Base-by-base conservation (phyloP, 176 grass and related monocot genomes). In the Aegilops longissima region DNA sequence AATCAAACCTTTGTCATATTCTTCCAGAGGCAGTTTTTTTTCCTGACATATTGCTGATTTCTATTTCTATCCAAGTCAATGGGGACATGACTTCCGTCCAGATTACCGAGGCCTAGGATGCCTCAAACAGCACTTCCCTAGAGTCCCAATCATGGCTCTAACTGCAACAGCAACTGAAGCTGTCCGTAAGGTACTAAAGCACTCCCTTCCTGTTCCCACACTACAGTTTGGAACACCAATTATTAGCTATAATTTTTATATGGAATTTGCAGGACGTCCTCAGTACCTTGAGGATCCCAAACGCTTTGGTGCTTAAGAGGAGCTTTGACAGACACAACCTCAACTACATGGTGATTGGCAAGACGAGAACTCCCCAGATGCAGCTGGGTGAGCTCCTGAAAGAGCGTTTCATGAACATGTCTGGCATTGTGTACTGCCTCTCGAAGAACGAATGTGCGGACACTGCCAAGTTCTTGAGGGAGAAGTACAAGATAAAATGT, bases 61-160 rank as follows among this genome's bases (percentile, higher is more conserved):
- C 66, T 8, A 24, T 80, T 67, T 86, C 40, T 75, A 76, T 77
- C 83, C 31, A 65, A 98, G 96, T 83, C 92, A 98, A 85, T 95
- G 96, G 96, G 96, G 96, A 7, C 96, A 98, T 13, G 96, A 98
- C 68, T 98, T 98, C 84, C 90, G 90, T 25, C 92, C 96, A 75
- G 96, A 98, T 80, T 98, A 95, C 38, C 88, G 90, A 88, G 86
- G 90, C 64, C 56, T 95, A 65, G 96, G 96, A 54, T 98, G 93
- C 82, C 92, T 96, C 10, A 95, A 90, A 86, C 96, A 96, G 63
- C 95, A 98, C 64, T 98, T 98, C 21, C 91, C 92, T 82, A 72
- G 75, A 36, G 93, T 98, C 5, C 86, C 92, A 73, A 80, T 98
- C 14, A 96, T 98, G 88, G 96, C 92, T 84, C 88, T 96, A 88